Evolutionary conservation across 2,329 filamentous ascomycete genomes (phyloP), one percentile per base, ranked within the genome.

Genomic region (Hypoxylon sp.): DNA sequence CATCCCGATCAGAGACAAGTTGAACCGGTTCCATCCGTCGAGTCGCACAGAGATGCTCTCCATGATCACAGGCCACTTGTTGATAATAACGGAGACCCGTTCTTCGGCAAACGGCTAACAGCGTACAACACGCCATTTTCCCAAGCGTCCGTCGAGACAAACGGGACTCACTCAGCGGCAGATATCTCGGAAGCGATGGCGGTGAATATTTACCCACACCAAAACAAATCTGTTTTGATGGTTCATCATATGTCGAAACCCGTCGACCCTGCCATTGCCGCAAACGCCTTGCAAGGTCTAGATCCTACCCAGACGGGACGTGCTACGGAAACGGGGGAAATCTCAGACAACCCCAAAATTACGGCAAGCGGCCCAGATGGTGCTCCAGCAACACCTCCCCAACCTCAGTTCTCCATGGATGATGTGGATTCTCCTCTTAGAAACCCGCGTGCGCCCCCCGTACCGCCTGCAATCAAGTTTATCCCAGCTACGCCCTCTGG

Each of bases 401-500:
- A 86, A 67, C 81, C 81, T 43, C 74, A 77, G 5, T 82, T 84
- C 61, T 81, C 82, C 0, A 80, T 86, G 69, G 82, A 86, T 36
- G 84, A 88, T 57, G 82, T 89, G 21, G 87, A 90, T 72, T 90
- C 88, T 13, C 88, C 88, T 6, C 80, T 90, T 34, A 82, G 87
- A 60, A 90, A 91, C 69, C 88, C 88, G 13, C 84, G 88, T 50
- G 82, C 81, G n/a, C 87, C 88, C 5, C 88, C 88, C 19, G 79
- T 83, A 67, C 86, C 79, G 5, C 83, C 82, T 9, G 79, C 78
- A 1, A 85, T 90, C 71, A 85, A 87, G 61, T 87, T 90, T 65
- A 90, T 88, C 34, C 88, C 88, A 0, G 87, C 88, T 25, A 90
- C 88, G 0, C 88, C 88, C 2, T 89, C 87, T 1, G 88, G 85